Evolutionary conservation across 352 stramenopile genomes (phyloP).

Genomic region (Plasmopara halstedii): DNA sequence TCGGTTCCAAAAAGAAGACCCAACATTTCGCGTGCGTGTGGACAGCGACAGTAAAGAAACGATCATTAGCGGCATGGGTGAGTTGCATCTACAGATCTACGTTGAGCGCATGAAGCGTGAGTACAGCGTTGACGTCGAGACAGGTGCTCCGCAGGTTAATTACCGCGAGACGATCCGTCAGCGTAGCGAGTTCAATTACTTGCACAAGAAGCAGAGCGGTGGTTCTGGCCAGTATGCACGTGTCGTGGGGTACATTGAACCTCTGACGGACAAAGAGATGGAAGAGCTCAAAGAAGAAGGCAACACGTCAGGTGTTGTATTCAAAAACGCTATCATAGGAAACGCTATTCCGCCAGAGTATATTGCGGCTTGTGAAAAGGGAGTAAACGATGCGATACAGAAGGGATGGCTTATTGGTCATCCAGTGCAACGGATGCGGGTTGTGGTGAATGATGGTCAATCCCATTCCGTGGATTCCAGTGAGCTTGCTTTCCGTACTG

Average conservation of each 20-base stretch:
- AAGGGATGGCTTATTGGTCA: constrained; percentile 95
- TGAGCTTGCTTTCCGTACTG: constrained; percentile 97
- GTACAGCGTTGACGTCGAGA: constrained; percentile 92
- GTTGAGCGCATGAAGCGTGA: constrained; percentile 98
- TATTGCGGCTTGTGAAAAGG: constrained; percentile 97
- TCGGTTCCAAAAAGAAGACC: constrained; percentile 98
- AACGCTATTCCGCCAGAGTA: constrained; percentile 99
- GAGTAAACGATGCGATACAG: constrained; percentile 90
- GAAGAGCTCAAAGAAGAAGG: constrained; percentile 35
- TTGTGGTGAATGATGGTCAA: constrained; percentile 89
- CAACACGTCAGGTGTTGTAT: constrained; percentile 77
- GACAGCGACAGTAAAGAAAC: constrained; percentile 98
- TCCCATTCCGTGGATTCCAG: constrained; percentile 97
- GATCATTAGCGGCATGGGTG: constrained; percentile 98
- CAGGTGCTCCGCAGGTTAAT: constrained; percentile 94
- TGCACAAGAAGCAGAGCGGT: constrained; percentile 99
- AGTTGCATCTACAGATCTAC: constrained; percentile 99
- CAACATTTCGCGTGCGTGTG: constrained; percentile 94
- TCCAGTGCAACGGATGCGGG: constrained; percentile 85
- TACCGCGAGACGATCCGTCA: constrained; percentile 97
- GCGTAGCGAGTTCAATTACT: constrained; percentile 95
- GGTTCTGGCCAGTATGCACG: constrained; percentile 95
- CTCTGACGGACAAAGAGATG: constrained; percentile 79
- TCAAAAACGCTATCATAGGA: constrained; percentile 96
- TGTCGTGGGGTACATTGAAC: constrained; percentile 98